Evolutionary conservation across 1,284 basidiomycete genomes (phyloP).

Genomic region (Leccinum subrobustum): DNA sequence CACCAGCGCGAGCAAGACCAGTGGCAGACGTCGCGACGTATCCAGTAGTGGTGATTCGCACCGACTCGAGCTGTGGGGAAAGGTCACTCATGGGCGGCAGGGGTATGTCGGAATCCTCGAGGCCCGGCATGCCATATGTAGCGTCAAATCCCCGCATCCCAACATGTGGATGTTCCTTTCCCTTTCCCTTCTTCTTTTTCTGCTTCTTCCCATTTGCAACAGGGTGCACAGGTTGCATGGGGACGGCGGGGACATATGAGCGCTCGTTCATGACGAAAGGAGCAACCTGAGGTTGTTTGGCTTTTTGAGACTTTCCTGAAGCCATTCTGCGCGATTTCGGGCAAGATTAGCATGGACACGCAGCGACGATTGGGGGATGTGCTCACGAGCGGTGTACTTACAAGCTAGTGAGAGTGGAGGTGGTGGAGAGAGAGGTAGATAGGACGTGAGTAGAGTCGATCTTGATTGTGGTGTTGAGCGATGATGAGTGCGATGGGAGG

Average conservation of each 20-base stretch:
- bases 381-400: slow-evolving; percentile 18
- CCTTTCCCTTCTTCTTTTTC: slow-evolving; percentile 49
- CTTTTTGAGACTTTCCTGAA: slow-evolving; percentile 30
- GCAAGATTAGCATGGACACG: slow-evolving; percentile 19
- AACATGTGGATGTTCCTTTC: slow-evolving; percentile 27
- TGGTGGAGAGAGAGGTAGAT: slow-evolving; percentile 6
- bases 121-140: slow-evolving; percentile 24
- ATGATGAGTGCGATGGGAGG: slow-evolving; percentile 23
- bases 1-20: slow-evolving; percentile 31
- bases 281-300: slow-evolving; percentile 17
- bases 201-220: slow-evolving; percentile 38
- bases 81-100: slow-evolving; percentile 34
- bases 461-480: slow-evolving; percentile 11
- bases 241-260: slow-evolving; percentile 6
- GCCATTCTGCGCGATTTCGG: slow-evolving; percentile 24
- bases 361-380: not conserved
- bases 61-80: slow-evolving; percentile 47
- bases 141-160: slow-evolving; percentile 27
- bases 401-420: slow-evolving; percentile 2
- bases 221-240: slow-evolving; percentile 9
- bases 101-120: slow-evolving; percentile 24
- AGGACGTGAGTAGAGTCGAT: slow-evolving; percentile 15
- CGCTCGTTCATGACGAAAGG: slow-evolving; percentile 9
- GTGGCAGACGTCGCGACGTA: slow-evolving; percentile 41
- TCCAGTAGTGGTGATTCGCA: slow-evolving; percentile 48